A percentile compares a stretch with the other conserved stretches of the same genome.
phyloP scores from a whole-genome alignment of 2,329 filamentous ascomycete species.

The Calonectria pseudoturangicola region DNA sequence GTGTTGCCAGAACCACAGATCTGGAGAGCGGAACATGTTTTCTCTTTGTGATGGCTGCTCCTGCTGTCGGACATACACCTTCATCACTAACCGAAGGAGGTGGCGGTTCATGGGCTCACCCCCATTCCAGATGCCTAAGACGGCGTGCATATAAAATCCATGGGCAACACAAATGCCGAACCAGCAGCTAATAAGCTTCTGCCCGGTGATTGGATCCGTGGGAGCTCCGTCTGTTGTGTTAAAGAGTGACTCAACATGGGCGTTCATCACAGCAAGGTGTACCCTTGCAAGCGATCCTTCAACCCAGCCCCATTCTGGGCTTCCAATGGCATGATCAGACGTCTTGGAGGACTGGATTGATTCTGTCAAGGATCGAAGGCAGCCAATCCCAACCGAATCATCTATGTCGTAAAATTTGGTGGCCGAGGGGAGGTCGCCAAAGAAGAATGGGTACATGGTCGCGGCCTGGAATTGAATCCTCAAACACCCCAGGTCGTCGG shows the following conservation, averaged over 20 bases:
- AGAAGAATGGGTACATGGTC: constrained; percentile 21
- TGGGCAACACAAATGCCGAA: constrained; percentile 40
- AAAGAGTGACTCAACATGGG: constrained; percentile 2
- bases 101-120: constrained; percentile 32
- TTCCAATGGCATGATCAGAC: neutral
- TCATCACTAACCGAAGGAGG: constrained; percentile 36
- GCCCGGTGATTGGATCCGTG: neutral
- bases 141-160: constrained; percentile 45
- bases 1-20: constrained; percentile 51
- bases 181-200: constrained; percentile 15
- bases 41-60: neutral
- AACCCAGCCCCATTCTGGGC: constrained; percentile 6
- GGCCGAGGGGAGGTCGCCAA: neutral
- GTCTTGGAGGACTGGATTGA: neutral
- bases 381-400: constrained; percentile 2
- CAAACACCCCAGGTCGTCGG: neutral
- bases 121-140: constrained; percentile 41
- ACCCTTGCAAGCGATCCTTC: neutral
- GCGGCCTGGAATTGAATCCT: constrained; percentile 2
- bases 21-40: neutral
- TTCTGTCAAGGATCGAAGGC: neutral
- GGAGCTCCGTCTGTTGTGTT: neutral
- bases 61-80: constrained; percentile 25
- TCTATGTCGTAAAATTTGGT: constrained; percentile 9
- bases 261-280: constrained; percentile 3